Evolutionary conservation across 768 basidiomycete species (phyloP).

Genomic region (Phanerochaete sordida): DNA sequence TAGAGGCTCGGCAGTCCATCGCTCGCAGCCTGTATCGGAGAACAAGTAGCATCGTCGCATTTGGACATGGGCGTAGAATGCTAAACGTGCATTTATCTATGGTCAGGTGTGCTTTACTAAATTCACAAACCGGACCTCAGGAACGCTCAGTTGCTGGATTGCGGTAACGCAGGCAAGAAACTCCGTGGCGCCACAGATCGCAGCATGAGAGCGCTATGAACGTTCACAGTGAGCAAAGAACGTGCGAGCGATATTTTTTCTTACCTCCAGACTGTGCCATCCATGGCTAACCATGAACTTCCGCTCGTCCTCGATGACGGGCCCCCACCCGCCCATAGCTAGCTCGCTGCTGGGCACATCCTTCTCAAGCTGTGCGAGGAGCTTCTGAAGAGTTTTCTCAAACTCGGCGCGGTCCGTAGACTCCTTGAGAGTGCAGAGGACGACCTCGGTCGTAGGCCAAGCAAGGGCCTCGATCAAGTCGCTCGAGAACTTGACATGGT

Average conservation of each 20-base stretch:
- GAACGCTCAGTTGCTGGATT: too few species aligned
- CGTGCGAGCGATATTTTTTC: neutral
- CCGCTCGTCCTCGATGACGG: constrained; percentile 2
- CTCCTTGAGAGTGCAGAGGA: neutral
- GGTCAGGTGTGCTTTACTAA: too few species aligned
- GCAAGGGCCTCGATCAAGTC: neutral
- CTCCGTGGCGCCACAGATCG: too few species aligned
- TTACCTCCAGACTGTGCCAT: constrained; percentile 6
- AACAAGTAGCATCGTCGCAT: too few species aligned
- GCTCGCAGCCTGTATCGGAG: too few species aligned
- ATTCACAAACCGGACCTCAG: too few species aligned
- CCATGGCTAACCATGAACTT: constrained; percentile 1
- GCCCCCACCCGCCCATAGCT: neutral
- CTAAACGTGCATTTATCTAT: too few species aligned
- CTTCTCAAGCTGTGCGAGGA: neutral
- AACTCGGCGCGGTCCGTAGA: neutral
- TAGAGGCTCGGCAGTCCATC: too few species aligned
- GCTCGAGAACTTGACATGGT: constrained; percentile 4
- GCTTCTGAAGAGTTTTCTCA: neutral
- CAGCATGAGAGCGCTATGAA: too few species aligned
- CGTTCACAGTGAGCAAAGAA: too few species aligned
- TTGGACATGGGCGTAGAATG: too few species aligned
- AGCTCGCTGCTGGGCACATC: neutral
- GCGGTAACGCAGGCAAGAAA: too few species aligned
- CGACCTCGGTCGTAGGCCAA: constrained; percentile 6